Evolutionary conservation across 2,329 filamentous ascomycete genomes (phyloP).

Genomic region (Fusarium luffae): DNA sequence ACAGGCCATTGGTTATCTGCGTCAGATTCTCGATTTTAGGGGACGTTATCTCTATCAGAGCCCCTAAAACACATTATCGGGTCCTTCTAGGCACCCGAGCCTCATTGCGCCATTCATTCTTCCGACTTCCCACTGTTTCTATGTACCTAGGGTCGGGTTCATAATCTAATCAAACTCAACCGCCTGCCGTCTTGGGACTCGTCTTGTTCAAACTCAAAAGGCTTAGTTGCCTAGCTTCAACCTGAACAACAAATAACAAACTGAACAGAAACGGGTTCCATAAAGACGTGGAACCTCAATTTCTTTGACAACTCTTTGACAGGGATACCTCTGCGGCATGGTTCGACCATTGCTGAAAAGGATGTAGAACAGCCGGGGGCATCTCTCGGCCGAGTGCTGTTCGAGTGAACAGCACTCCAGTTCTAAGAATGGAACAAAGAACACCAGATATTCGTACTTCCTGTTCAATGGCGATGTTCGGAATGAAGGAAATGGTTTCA

Average conservation of each 20-base stretch:
- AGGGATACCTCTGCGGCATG: not conserved
- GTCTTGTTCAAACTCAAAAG: slow-evolving; percentile 1
- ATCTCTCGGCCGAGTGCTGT: not conserved
- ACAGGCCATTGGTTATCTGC: slow-evolving; percentile 21
- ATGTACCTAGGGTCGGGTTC: not conserved
- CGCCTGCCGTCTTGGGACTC: slow-evolving; percentile 3
- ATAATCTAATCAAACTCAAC: slow-evolving; percentile 7
- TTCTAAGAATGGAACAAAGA: not conserved
- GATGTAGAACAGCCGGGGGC: not conserved
- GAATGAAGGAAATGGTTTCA: not conserved
- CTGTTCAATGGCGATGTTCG: not conserved
- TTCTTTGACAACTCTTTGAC: slow-evolving; percentile 13
- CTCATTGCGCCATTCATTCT: slow-evolving; percentile 42
- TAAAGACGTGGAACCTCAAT: not conserved
- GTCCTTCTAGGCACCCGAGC: slow-evolving; percentile 15
- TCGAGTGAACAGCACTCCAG: slow-evolving; percentile 5
- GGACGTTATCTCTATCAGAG: slow-evolving; percentile 11
- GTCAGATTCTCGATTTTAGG: slow-evolving; percentile 16
- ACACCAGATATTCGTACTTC: not conserved
- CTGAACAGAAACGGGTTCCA: not conserved
- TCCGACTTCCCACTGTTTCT: slow-evolving; percentile 37
- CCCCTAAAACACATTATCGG: slow-evolving; percentile 22
- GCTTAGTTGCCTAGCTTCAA: not conserved
- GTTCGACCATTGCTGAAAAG: not conserved
- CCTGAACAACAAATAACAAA: not conserved